A percentile compares a stretch with the other conserved stretches of the same genome.
Conservation (phyloP, 257 asterid species). For the Fraxinus pennsylvanica region DNA sequence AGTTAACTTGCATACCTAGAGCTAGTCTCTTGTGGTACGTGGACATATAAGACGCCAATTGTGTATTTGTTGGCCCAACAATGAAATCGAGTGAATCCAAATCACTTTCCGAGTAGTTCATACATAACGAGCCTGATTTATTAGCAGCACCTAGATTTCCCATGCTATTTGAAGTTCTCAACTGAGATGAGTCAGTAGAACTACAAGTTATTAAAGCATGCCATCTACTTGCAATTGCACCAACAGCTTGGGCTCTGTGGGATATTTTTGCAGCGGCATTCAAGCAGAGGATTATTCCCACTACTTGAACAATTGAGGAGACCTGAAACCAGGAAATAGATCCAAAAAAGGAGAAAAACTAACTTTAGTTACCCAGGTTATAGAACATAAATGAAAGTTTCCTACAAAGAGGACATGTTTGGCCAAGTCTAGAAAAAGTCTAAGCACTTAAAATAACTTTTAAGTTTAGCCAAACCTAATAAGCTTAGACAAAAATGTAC, state of each 20-base stretch:
- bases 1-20: slow-evolving; percentile 52
- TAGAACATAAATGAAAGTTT: neutral
- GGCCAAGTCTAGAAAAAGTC: neutral
- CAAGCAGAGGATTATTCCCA: slow-evolving; percentile 64
- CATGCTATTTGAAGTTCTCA: slow-evolving; percentile 42
- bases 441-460: neutral
- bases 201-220: slow-evolving; percentile 70
- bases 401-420: neutral
- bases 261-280: slow-evolving; percentile 82
- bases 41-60: slow-evolving; percentile 61
- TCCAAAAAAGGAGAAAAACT: slow-evolving; percentile 10
- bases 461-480: neutral
- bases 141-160: slow-evolving; percentile 36
- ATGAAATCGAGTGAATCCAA: slow-evolving; percentile 66
- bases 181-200: slow-evolving; percentile 42
- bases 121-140: slow-evolving; percentile 27
- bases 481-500: neutral
- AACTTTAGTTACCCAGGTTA: neutral
- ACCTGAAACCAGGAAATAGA: slow-evolving; percentile 35
- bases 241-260: slow-evolving; percentile 76
- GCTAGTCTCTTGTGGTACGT: slow-evolving; percentile 83
- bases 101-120: slow-evolving; percentile 64
- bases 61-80: slow-evolving; percentile 50
- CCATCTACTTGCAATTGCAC: slow-evolving; percentile 70
- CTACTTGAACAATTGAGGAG: slow-evolving; percentile 70